Conservation (phyloP, 2,329 filamentous ascomycete species). For the Grosmannia huntii region DNA sequence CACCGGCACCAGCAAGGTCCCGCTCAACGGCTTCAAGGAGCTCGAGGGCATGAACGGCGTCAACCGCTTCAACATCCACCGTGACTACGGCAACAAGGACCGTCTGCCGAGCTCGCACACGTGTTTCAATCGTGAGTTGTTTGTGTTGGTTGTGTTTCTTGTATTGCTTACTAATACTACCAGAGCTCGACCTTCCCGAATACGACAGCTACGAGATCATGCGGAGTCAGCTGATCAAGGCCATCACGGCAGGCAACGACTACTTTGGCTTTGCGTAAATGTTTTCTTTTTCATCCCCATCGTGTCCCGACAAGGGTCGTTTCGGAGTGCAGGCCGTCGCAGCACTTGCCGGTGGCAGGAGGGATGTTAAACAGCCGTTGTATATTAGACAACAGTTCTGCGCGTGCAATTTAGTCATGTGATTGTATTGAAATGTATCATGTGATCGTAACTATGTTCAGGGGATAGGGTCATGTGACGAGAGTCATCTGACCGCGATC, state of each 20-base stretch:
- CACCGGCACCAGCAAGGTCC: slow-evolving; percentile 95
- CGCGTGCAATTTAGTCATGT: not conserved
- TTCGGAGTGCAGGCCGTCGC: slow-evolving; percentile 6
- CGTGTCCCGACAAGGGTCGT: not conserved
- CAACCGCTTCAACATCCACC: slow-evolving; percentile 96
- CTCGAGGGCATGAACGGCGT: slow-evolving; percentile 98
- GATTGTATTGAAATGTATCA: not conserved
- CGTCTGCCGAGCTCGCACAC: slow-evolving; percentile 93
- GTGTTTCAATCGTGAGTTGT: slow-evolving; percentile 91
- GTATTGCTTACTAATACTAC: too few relatives aligned
- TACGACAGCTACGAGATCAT: slow-evolving; percentile 93
- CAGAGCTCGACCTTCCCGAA: slow-evolving; percentile 95
- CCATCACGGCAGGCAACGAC: slow-evolving; percentile 95
- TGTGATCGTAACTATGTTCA: not conserved
- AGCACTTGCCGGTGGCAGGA: not conserved
- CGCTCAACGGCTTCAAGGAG: slow-evolving; percentile 96
- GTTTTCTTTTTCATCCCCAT: not conserved
- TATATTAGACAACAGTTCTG: not conserved
- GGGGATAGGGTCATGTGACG: too few relatives aligned
- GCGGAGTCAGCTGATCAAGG: slow-evolving; percentile 78
- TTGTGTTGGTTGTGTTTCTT: too few relatives aligned
- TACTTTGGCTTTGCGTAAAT: slow-evolving; percentile 89
- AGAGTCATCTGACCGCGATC: too few relatives aligned
- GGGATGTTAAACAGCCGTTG: not conserved
- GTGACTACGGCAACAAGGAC: slow-evolving; percentile 93